These are phyloP conservation scores for Amanita thiersii DNA, from an alignment of 768 basidiomycete species.

Conservation along the genomic window DNA sequence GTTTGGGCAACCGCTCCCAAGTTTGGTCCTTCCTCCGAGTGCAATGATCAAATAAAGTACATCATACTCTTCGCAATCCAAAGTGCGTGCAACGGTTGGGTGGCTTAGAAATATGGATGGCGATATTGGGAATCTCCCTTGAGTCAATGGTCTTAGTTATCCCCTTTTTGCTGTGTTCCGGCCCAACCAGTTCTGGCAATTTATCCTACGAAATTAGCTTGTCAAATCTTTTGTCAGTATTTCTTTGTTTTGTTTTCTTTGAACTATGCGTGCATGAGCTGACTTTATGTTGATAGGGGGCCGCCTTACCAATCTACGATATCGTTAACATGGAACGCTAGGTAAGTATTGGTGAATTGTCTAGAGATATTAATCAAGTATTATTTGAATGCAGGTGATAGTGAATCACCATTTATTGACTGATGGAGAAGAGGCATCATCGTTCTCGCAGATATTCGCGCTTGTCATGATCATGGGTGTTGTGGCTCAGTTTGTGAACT, in stretches of 20 bases:
- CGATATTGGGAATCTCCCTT: neutral
- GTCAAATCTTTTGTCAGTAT: neutral
- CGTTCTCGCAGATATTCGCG: conserved; percentile 10
- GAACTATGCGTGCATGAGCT: neutral
- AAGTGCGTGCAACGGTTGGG: neutral
- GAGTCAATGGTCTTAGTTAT: neutral
- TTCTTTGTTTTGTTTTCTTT: neutral
- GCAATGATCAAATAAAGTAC: conserved; percentile 1
- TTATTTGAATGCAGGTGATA: conserved; percentile 1
- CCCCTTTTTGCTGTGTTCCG: no score
- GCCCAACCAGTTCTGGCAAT: neutral
- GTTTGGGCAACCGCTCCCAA: neutral
- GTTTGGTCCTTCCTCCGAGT: neutral
- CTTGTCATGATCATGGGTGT: conserved; percentile 10
- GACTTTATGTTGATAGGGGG: neutral
- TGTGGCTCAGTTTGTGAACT: conserved; percentile 9
- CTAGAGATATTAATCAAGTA: neutral
- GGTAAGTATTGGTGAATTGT: conserved; percentile 6
- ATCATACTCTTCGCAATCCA: neutral
- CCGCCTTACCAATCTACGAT: conserved; percentile 9
- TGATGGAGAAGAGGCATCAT: conserved; percentile 6
- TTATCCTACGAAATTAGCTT: no score
- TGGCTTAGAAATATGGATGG: neutral
- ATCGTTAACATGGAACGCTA: conserved; percentile 13
- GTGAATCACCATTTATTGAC: conserved; percentile 3